Percentiles rank a stretch among this genome's conserved stretches.
Evolutionary conservation across 1,284 basidiomycete species (phyloP).

Genomic region (Trichosporon coremiiforme): DNA sequence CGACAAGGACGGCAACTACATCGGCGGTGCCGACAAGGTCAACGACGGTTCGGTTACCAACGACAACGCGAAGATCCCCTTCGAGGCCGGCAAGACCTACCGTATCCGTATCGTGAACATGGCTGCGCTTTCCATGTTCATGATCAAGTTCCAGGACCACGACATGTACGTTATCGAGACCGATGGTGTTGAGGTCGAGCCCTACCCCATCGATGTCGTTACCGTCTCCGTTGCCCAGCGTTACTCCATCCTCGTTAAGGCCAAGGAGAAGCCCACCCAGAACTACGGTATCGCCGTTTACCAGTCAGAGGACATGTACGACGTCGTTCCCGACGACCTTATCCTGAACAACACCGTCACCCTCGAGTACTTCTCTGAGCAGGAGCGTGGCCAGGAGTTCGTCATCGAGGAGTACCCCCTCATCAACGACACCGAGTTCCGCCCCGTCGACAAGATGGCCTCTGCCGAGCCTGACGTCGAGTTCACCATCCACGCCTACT

Average conservation of each 20-base stretch:
- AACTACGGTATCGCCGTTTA: constrained; percentile 91
- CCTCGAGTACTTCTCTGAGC: constrained; percentile 65
- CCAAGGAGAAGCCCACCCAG: constrained; percentile 75
- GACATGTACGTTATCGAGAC: constrained; percentile 85
- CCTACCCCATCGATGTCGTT: constrained; percentile 69
- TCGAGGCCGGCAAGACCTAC: constrained; percentile 73
- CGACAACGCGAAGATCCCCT: constrained; percentile 75
- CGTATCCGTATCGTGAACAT: constrained; percentile 77
- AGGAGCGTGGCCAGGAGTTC: constrained; percentile 32
- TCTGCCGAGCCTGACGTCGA: constrained; percentile 52
- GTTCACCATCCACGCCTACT: constrained; percentile 56
- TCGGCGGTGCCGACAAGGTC: constrained; percentile 57
- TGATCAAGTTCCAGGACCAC: constrained; percentile 89
- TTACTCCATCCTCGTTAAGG: constrained; percentile 88
- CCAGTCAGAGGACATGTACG: constrained; percentile 77
- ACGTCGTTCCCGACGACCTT: constrained; percentile 69
- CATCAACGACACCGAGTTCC: constrained; percentile 57
- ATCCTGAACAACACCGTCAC: constrained; percentile 76
- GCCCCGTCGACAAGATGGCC: constrained; percentile 49
- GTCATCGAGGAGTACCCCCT: constrained; percentile 30
- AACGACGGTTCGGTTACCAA: constrained; percentile 65
- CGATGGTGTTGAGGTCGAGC: constrained; percentile 81
- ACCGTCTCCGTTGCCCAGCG: constrained; percentile 83
- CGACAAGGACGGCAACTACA: constrained; percentile 67
- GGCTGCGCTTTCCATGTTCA: constrained; percentile 64